phyloP scores from a whole-genome alignment of 345 rosid species.

The Rhizophora mangle region DNA sequence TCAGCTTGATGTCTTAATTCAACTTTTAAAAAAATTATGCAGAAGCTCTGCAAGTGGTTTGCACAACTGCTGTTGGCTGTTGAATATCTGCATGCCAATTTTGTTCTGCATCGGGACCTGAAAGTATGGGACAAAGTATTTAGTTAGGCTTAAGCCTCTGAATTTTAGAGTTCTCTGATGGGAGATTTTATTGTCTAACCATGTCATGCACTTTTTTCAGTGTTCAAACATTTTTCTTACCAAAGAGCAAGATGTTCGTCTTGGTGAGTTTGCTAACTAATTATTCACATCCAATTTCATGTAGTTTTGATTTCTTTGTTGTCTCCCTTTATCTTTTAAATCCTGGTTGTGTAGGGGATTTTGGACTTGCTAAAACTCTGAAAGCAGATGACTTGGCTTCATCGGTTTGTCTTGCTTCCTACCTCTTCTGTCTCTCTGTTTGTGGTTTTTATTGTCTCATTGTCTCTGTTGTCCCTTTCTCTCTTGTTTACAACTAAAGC shows the following conservation, averaged over 20 bases:
- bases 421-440: neutral
- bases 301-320: neutral
- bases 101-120: constrained; percentile 89
- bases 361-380: constrained; percentile 94
- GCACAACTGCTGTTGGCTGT: constrained; percentile 83
- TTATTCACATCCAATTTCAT: constrained; percentile 3
- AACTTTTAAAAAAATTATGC: constrained; percentile 12
- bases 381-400: constrained; percentile 97
- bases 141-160: constrained; percentile 13
- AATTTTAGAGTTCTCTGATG: constrained; percentile 14
- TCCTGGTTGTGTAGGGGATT: constrained; percentile 67
- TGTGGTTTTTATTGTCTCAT: neutral
- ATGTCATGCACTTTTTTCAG: constrained; percentile 39
- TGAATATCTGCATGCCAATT: constrained; percentile 94
- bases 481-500: neutral
- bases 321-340: constrained; percentile 4
- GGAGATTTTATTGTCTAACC: constrained; percentile 29
- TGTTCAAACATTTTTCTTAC: constrained; percentile 98
- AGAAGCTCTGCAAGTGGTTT: constrained; percentile 99
- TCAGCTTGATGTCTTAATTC: constrained; percentile 9
- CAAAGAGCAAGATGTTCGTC: constrained; percentile 90
- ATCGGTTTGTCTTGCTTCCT: constrained; percentile 48
- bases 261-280: constrained; percentile 55
- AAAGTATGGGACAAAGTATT: constrained; percentile 48
- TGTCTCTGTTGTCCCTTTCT: neutral